Evolutionary conservation across 768 basidiomycete genomes (phyloP), one percentile per base, ranked within the genome.

Genomic region (Tylopilus felleus): DNA sequence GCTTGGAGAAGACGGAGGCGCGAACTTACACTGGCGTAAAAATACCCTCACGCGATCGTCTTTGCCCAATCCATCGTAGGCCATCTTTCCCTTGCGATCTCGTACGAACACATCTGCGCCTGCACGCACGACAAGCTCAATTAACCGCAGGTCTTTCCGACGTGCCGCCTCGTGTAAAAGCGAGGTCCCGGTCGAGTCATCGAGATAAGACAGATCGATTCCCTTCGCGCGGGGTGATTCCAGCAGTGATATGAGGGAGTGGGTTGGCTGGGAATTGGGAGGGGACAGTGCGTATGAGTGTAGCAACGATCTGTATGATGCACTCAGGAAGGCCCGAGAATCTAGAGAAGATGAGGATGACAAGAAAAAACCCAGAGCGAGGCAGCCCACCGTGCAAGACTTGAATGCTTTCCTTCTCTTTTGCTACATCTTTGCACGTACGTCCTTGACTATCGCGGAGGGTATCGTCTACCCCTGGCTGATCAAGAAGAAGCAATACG

Each of bases 41-140:
- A 94, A 94, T 0, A 85, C 87, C 53, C 85, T 79, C 53, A 94
- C 88, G 9, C 83, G 77, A 62, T 96, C 92, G 46, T 91, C 90
- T 64, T 86, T 89, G 8, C 83, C 82, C n/a, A 74, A 72, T 5
- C 85, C 83, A 17, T 82, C 93, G 64, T 77, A 82, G 8, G 74
- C 86, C 74, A 75, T 80, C 62, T 78, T 86, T 67, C 94, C 93
- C 55, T 72, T 77, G 21, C 84, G 76, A 69, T 96, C 88, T 5
- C 93, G 77, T 2, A 88, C 85, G 64, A 95, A 95, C 5, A 95
- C 88, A 64, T 95, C 93, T 0, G 91, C 93, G 0, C 93, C 93
- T 9, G 88, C 86, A 22, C 87, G 81, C 2, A 94, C 82, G 0
- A 84, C 86, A n/a, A 93, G 78, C 63, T 96, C 90, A 25, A 96